phyloP scores from a whole-genome alignment of 2,329 filamentous ascomycete genomes.

The Mycocentrospora acerina region DNA sequence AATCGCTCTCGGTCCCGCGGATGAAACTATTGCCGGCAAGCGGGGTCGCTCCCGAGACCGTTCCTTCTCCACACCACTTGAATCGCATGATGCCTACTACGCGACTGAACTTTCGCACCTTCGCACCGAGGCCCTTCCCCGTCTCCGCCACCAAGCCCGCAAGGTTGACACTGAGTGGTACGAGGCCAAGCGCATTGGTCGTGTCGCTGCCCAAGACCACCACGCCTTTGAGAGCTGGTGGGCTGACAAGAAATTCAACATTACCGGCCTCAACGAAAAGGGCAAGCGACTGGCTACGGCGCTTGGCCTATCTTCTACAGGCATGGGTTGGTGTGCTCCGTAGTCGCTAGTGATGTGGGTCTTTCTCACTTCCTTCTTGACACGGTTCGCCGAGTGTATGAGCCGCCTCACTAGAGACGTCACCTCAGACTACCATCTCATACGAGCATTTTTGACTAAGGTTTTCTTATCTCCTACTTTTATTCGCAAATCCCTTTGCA shows the following conservation, averaged over 20 bases:
- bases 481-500: conserved; percentile 3
- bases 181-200: conserved; percentile 28
- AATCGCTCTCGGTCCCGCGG: conserved; percentile 28
- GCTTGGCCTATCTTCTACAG: conserved; percentile 27
- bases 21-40: conserved; percentile 13
- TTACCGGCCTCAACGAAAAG: conserved; percentile 34
- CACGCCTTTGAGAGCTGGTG: conserved; percentile 45
- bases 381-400: conserved; percentile 9
- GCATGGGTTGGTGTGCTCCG: conserved; percentile 39
- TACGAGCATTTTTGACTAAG: too few relatives aligned
- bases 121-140: conserved; percentile 43
- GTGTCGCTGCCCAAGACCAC: conserved; percentile 20
- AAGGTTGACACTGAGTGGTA: conserved; percentile 39
- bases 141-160: conserved; percentile 44
- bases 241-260: conserved; percentile 36
- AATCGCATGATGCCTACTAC: conserved; percentile 38
- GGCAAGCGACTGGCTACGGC: conserved; percentile 28
- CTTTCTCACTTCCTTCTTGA: conserved; percentile 5
- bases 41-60: conserved; percentile 25
- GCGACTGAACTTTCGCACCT: conserved; percentile 42
- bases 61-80: conserved; percentile 37
- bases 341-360: conserved; percentile 35
- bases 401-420: not conserved
- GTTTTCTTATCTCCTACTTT: conserved; percentile 8
- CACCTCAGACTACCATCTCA: too few relatives aligned